Evolutionary conservation across 2,329 filamentous ascomycete genomes (phyloP).

Genomic region (Sclerotinia trifoliorum): DNA sequence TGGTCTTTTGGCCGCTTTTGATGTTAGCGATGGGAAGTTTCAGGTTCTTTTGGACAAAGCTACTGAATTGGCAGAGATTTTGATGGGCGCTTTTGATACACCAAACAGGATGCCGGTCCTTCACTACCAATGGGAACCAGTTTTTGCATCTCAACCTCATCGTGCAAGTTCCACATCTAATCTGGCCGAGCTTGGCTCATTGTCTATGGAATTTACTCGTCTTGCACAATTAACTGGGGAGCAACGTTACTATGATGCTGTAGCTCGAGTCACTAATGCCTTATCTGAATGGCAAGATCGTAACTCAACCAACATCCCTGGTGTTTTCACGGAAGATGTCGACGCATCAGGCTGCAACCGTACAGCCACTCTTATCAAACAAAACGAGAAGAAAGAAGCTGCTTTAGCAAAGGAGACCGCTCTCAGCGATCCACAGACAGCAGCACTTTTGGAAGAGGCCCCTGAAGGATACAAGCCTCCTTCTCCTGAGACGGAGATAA

Average conservation of each 20-base stretch:
- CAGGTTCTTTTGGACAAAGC: constrained; percentile 67
- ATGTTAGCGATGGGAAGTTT: constrained; percentile 73
- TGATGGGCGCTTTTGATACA: constrained; percentile 76
- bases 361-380: constrained; percentile 22
- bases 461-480: constrained; percentile 39
- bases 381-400: constrained; percentile 2
- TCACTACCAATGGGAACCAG: constrained; percentile 75
- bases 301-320: constrained; percentile 62
- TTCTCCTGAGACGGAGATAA: constrained; percentile 25
- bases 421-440: constrained; percentile 19
- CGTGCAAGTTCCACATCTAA: constrained; percentile 56
- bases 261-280: constrained; percentile 80
- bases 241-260: constrained; percentile 83
- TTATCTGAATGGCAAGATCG: constrained; percentile 72
- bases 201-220: constrained; percentile 86
- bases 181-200: constrained; percentile 60
- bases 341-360: constrained; percentile 77
- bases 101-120: constrained; percentile 89
- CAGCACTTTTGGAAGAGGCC: constrained; percentile 22
- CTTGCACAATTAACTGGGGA: constrained; percentile 81
- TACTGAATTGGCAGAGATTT: constrained; percentile 67
- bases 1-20: constrained; percentile 80
- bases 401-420: constrained; percentile 21
- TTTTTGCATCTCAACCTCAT: constrained; percentile 61
- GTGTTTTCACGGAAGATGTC: constrained; percentile 75